These are phyloP conservation scores for Cordyceps farinosa DNA, from an alignment of 2,329 filamentous ascomycete genomes.

Conservation along the genomic window DNA sequence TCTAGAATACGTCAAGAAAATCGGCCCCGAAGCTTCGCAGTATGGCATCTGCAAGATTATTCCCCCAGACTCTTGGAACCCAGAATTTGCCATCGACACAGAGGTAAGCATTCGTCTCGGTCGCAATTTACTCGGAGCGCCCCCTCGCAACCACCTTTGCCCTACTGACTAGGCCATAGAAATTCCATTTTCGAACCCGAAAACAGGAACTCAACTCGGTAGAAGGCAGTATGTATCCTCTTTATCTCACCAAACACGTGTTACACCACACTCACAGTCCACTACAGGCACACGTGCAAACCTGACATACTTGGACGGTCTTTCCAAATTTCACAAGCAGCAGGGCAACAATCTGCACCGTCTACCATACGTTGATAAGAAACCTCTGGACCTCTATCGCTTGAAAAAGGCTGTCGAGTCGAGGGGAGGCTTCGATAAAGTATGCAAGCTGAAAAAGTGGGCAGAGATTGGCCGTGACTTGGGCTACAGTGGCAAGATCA, in stretches of 20 bases:
- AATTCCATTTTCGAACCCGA: constrained; percentile 93
- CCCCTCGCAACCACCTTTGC: neutral
- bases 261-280: constrained; percentile 15
- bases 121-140: neutral
- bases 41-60: constrained; percentile 96
- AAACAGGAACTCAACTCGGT: constrained; percentile 97
- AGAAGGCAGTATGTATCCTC: constrained; percentile 75
- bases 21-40: constrained; percentile 76
- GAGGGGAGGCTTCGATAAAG: constrained; percentile 89
- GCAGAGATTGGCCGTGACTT: constrained; percentile 95
- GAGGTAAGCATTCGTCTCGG: constrained; percentile 57
- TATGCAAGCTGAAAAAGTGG: constrained; percentile 98
- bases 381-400: constrained; percentile 90
- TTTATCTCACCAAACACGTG: neutral
- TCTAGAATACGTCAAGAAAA: constrained; percentile 89
- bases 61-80: constrained; percentile 90
- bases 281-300: constrained; percentile 82
- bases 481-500: constrained; percentile 98
- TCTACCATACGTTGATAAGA: constrained; percentile 95
- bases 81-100: constrained; percentile 92
- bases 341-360: constrained; percentile 91
- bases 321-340: constrained; percentile 95
- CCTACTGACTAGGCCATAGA: constrained; percentile 48
- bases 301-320: constrained; percentile 89
- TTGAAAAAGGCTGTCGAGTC: constrained; percentile 96